Conservation (phyloP, 176 grass and related monocot species). For the Hordeum vulgare region DNA sequence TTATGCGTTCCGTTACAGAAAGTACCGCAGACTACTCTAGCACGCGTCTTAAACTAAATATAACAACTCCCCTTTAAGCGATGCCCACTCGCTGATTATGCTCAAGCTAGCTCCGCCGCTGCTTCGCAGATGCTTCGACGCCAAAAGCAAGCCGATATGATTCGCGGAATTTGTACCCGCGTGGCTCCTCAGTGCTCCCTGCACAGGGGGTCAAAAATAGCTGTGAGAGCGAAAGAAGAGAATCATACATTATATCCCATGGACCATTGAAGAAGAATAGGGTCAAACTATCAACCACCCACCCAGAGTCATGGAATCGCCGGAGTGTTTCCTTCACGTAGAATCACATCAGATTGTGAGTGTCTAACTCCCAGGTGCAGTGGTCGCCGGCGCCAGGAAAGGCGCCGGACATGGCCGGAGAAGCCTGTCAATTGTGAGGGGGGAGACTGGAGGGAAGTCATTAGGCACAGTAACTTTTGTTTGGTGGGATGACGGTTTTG, state of each 20-base stretch:
- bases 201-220: not conserved
- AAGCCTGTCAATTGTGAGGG: not conserved
- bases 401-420: not conserved
- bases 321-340: not conserved
- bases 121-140: not conserved
- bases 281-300: not conserved
- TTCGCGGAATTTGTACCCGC: not conserved
- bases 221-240: not conserved
- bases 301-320: not conserved
- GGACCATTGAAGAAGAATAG: not conserved
- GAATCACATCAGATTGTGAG: conserved; percentile 1
- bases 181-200: not conserved
- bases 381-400: not conserved
- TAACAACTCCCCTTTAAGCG: not conserved
- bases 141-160: not conserved
- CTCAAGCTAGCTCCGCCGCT: conserved; percentile 1
- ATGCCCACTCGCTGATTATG: not conserved
- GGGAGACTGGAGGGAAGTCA: not conserved
- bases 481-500: not conserved
- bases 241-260: not conserved
- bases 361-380: not conserved
- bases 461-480: not conserved
- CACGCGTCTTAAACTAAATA: not conserved
- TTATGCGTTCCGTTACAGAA: not conserved
- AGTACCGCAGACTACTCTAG: not conserved